phyloP scores from a whole-genome alignment of 1,284 basidiomycete genomes.

The Moesziomyces globuligerus region DNA sequence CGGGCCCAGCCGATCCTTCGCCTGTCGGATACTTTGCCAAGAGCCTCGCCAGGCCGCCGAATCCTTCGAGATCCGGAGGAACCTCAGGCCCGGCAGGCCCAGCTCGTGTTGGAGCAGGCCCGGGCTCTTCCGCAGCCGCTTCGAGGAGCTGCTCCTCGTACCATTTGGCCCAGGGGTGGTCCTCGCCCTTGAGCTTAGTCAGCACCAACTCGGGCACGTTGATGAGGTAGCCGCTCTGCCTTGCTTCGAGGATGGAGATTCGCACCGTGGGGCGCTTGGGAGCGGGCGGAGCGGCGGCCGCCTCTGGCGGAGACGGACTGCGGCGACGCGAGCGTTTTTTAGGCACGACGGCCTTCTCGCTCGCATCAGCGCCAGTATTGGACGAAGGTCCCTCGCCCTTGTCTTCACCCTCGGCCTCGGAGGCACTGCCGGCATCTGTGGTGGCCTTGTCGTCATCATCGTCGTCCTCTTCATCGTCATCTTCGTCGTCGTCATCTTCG shows the following conservation, averaged over 20 bases:
- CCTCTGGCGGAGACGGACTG: slow-evolving; percentile 33
- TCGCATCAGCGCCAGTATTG: slow-evolving; percentile 37
- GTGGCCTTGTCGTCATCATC: slow-evolving; percentile 48
- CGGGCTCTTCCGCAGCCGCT: slow-evolving; percentile 22
- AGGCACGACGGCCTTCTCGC: slow-evolving; percentile 20
- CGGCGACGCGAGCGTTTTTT: slow-evolving; percentile 38
- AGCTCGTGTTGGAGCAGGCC: slow-evolving; percentile 20
- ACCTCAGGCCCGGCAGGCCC: slow-evolving; percentile 18
- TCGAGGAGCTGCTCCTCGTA: slow-evolving; percentile 47
- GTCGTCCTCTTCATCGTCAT: slow-evolving; percentile 47
- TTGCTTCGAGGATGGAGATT: slow-evolving; percentile 32
- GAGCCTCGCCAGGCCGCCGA: slow-evolving; percentile 52
- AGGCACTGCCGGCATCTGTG: slow-evolving; percentile 47
- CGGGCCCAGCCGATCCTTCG: slow-evolving; percentile 13
- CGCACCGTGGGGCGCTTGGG: slow-evolving; percentile 40
- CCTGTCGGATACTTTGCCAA: slow-evolving; percentile 48
- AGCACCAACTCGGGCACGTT: slow-evolving; percentile 59
- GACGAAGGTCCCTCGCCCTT: slow-evolving; percentile 33
- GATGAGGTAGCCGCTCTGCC: slow-evolving; percentile 56
- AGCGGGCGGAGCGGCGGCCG: slow-evolving; percentile 16
- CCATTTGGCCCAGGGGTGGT: slow-evolving; percentile 60
- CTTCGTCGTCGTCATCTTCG: slow-evolving; percentile 34
- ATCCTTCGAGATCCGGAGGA: slow-evolving; percentile 43
- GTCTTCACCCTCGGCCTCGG: slow-evolving; percentile 45
- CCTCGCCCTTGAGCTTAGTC: slow-evolving; percentile 39